These are phyloP conservation scores for Ophiostoma tasmaniense DNA, from an alignment of 2,329 filamentous ascomycete genomes.

Conservation along the genomic window DNA sequence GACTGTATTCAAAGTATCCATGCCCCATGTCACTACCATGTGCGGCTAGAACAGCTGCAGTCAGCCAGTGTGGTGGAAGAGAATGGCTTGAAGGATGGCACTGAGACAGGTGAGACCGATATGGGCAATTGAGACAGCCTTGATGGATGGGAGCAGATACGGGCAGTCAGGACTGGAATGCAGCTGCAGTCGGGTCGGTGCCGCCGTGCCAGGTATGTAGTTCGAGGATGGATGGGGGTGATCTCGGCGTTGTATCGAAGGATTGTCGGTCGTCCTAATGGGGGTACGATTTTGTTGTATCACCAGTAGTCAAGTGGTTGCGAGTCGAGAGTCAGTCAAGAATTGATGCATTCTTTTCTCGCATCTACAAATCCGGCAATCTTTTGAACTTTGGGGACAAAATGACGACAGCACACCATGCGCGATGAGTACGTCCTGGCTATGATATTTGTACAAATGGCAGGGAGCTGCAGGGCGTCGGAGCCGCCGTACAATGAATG, in stretches of 20 bases:
- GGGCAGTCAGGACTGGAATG: background rate
- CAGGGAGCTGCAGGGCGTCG: background rate
- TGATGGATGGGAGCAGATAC: background rate
- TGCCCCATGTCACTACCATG: background rate
- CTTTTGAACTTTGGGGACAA: background rate
- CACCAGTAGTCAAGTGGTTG: background rate
- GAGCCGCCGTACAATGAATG: background rate
- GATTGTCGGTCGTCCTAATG: conserved; percentile 1
- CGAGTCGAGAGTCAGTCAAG: background rate
- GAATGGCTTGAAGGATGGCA: background rate
- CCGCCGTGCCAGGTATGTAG: background rate
- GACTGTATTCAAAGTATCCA: background rate
- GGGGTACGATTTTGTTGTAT: background rate
- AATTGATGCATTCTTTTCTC: background rate
- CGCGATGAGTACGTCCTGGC: background rate
- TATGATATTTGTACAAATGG: background rate
- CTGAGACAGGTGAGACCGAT: background rate
- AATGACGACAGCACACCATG: background rate
- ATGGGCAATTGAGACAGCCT: background rate
- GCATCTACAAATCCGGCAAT: background rate
- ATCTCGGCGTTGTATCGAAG: background rate
- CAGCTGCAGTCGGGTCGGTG: background rate
- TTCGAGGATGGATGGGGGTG: background rate
- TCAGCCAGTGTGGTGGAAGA: background rate
- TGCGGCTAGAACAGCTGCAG: background rate